Evolutionary conservation across 129 eudicot genomes (phyloP), one percentile per base, ranked within the genome.

Genomic region (Rutidosis leptorrhynchoides): DNA sequence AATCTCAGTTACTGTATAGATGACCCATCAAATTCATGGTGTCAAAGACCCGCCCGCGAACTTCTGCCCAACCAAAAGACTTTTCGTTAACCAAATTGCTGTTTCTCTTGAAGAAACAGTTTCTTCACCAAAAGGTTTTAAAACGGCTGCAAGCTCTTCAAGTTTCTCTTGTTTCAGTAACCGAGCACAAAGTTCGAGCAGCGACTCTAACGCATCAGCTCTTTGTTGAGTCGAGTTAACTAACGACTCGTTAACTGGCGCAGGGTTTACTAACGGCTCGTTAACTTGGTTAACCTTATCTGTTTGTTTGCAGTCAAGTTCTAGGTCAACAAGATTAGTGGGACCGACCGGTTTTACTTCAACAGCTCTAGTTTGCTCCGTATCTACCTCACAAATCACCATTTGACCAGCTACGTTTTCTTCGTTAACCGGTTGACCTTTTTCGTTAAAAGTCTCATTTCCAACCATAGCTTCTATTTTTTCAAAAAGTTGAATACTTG

Each of bases 31-130:
- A 32, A 45, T 37, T 19, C 54, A 30, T 45, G 45, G 65, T 66
- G 54, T 74, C 49, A 82, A 82, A 22, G 95, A 69, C 19, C 78
- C 87, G 14, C 72, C 78, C 1, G 67, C 67, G 7, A 77, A 58
- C 68, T 89, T 94, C 43, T 83, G 84, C 26, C 82, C 84, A 74
- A 71, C 89, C 78, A 94, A 84, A 56, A 94, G 83, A 63, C 93
- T 87, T 73, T 94, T 89, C 32, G 99, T 89, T 61, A 94, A 75
- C 99, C 99, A 94, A 23, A 94, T 94, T 64, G 99, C 97, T 6
- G 97, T 94, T 79, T 94, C 99, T 76, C 99, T 77, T 0, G 99
- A 94, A n/a, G 99, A 94, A 17, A 89, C 95, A 4, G 80, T 58
- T 17, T 94, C 97, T 68, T 94, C 97, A 8, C 99, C 97, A 74